These are phyloP conservation scores for Suillus subluteus DNA, from an alignment of 768 basidiomycete genomes.

Conservation along the genomic window DNA sequence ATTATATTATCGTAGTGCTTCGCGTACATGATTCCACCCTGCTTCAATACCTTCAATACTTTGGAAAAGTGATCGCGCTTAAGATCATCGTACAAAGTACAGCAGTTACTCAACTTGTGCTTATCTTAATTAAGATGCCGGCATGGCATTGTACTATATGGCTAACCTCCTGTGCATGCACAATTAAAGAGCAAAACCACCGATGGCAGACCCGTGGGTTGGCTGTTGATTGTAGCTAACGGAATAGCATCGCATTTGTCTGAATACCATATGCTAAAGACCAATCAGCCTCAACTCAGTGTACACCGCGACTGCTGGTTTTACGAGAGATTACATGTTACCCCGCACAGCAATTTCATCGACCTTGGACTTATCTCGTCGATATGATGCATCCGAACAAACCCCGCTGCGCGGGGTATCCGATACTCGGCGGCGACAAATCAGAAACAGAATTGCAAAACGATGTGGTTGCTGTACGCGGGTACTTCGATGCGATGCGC, in stretches of 20 bases:
- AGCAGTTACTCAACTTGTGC: not conserved
- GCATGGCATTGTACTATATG: not conserved
- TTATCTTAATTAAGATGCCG: not conserved
- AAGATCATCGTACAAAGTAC: not conserved
- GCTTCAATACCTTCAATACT: not conserved
- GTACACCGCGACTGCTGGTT: not conserved
- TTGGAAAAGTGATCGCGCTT: not conserved
- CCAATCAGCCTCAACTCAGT: not conserved
- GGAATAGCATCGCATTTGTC: not conserved
- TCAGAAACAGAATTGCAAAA: constrained; percentile 1
- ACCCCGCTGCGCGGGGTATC: not conserved
- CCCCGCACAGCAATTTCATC: not conserved
- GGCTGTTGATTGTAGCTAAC: not conserved
- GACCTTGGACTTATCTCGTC: not conserved
- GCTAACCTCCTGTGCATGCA: not conserved
- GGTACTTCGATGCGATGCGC: not conserved
- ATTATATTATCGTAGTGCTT: not conserved
- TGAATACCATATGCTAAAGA: not conserved
- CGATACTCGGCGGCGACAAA: not conserved
- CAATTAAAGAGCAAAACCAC: not conserved
- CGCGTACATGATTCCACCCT: not conserved
- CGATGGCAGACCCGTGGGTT: not conserved
- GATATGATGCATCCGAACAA: not conserved
- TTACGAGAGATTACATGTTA: not conserved
- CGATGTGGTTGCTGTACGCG: not conserved